phyloP scores from a whole-genome alignment of 805 yeast species.

The Pichia thaimueangensis region DNA sequence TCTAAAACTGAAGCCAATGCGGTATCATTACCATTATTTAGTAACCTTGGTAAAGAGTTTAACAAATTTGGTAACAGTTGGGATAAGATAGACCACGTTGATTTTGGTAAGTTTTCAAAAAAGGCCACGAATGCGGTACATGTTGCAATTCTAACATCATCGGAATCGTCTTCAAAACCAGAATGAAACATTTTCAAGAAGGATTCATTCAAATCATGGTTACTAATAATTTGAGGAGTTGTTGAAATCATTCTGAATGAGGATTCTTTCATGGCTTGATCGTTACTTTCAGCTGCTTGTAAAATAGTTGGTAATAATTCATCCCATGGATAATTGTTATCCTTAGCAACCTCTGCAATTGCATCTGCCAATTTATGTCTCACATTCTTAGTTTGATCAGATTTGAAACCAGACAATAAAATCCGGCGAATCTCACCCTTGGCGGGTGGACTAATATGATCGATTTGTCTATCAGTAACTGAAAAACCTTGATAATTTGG shows the following conservation, averaged over 20 bases:
- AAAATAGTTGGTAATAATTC: conserved; percentile 71
- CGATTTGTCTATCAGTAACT: conserved; percentile 73
- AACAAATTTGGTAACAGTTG: conserved; percentile 77
- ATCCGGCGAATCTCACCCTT: conserved; percentile 55
- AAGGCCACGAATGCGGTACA: conserved; percentile 89
- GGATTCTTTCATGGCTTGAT: conserved; percentile 75
- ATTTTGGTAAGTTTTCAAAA: conserved; percentile 74
- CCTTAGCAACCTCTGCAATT: conserved; percentile 83
- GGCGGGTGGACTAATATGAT: conserved; percentile 54
- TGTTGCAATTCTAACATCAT: conserved; percentile 84
- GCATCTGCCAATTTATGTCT: conserved; percentile 94
- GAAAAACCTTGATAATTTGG: conserved; percentile 58
- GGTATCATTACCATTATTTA: conserved; percentile 69
- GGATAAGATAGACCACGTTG: conserved; percentile 69
- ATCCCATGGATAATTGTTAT: conserved; percentile 67
- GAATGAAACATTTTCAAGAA: conserved; percentile 61
- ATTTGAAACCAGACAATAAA: conserved; percentile 66
- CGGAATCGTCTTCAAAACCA: conserved; percentile 76
- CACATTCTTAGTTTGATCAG: conserved; percentile 64
- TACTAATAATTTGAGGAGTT: conserved; percentile 70
- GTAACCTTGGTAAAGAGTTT: conserved; percentile 79
- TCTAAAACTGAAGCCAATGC: conserved; percentile 87
- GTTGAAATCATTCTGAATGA: conserved; percentile 85
- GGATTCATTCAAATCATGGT: conserved; percentile 34
- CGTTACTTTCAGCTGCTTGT: conserved; percentile 43